A percentile compares a stretch with the other conserved stretches of the same genome.
Conservation (phyloP, 352 stramenopile genomes). For the Bremia lactucae region DNA sequence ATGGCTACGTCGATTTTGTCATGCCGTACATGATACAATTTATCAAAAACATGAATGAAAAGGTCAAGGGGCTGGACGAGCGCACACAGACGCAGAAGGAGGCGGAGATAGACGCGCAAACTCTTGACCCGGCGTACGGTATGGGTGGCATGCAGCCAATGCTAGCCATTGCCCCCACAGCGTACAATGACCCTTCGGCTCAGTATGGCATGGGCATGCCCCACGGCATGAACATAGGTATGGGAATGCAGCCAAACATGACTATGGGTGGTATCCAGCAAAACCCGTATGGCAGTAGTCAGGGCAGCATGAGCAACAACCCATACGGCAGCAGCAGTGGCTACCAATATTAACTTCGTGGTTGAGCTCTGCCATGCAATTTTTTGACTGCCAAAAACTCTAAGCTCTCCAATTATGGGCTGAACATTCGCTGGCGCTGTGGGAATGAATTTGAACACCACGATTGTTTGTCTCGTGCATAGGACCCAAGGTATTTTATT, state of each 20-base stretch:
- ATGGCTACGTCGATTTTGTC: slow-evolving; percentile 97
- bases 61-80: slow-evolving; percentile 90
- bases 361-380: too few relatives aligned
- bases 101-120: slow-evolving; percentile 37
- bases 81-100: slow-evolving; percentile 79
- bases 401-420: too few relatives aligned
- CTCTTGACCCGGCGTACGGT: slow-evolving; percentile 55
- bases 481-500: too few relatives aligned
- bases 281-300: slow-evolving; percentile 48
- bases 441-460: too few relatives aligned
- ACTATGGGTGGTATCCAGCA: slow-evolving; percentile 33
- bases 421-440: too few relatives aligned
- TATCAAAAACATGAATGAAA: slow-evolving; percentile 92
- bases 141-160: slow-evolving; percentile 77
- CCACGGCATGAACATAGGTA: slow-evolving; percentile 37
- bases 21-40: slow-evolving; percentile 99
- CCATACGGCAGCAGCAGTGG: slow-evolving; percentile 40
- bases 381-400: too few relatives aligned
- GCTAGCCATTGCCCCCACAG: slow-evolving; percentile 69
- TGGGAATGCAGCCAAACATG: slow-evolving; percentile 46
- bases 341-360: slow-evolving; percentile 36
- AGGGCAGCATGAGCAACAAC: slow-evolving; percentile 35
- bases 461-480: too few relatives aligned
- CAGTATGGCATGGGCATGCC: slow-evolving; percentile 46
- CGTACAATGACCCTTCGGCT: slow-evolving; percentile 72